Percentiles rank a stretch among this genome's conserved stretches.
phyloP scores from a whole-genome alignment of 108 stramenopile genomes.

The Cyclotella atomus region DNA sequence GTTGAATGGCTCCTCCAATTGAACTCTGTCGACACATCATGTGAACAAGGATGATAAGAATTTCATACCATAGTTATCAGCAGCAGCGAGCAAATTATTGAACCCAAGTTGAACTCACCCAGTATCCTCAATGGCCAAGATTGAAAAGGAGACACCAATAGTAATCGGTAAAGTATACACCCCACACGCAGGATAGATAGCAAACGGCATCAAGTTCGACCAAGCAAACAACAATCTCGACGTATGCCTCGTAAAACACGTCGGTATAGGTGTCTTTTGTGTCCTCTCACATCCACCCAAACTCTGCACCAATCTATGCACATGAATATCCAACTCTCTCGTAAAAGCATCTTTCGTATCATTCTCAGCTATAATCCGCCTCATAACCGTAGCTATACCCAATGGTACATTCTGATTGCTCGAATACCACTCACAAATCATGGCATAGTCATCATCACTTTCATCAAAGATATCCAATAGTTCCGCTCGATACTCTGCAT shows the following conservation, averaged over 20 bases:
- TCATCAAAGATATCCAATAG: constrained; percentile 52
- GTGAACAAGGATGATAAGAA: too few species aligned
- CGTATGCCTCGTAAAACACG: constrained; percentile 48
- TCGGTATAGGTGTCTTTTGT: constrained; percentile 54
- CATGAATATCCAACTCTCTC: constrained; percentile 46
- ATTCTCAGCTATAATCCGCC: constrained; percentile 46
- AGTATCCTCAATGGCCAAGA: constrained; percentile 62
- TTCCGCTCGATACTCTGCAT: constrained; percentile 51
- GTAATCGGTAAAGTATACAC: constrained; percentile 46
- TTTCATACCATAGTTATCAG: too few species aligned
- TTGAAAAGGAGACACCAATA: constrained; percentile 43
- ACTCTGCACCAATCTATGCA: constrained; percentile 32
- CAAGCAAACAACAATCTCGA: constrained; percentile 51
- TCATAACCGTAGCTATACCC: constrained; percentile 40
- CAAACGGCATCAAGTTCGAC: constrained; percentile 59
- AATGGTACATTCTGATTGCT: constrained; percentile 47
- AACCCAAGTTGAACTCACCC: constrained; percentile 42
- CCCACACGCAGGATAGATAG: constrained; percentile 50
- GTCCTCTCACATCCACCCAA: constrained; percentile 53
- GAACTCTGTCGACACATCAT: too few species aligned
- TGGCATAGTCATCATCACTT: constrained; percentile 31
- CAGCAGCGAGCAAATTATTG: too few species aligned
- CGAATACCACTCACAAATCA: constrained; percentile 34
- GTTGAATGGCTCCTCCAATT: constrained; percentile 63
- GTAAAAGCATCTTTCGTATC: constrained; percentile 22